These are phyloP conservation scores for Geranomyces michiganensis DNA, from an alignment of 192 early-diverging fungal species.

Conservation along the genomic window DNA sequence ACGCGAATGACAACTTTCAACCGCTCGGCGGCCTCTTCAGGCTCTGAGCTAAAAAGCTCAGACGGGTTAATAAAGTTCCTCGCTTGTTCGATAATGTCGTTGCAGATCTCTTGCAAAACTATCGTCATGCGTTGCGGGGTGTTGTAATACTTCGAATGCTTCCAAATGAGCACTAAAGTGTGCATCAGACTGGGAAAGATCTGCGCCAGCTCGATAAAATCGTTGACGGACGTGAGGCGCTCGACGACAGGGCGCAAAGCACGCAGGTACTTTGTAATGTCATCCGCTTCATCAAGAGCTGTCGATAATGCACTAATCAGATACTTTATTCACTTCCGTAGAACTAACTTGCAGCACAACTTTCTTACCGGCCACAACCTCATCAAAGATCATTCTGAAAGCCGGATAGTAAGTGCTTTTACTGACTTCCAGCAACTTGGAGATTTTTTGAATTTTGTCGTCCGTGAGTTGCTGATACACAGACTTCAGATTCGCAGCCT, in stretches of 20 bases:
- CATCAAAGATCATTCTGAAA: slow-evolving; percentile 65
- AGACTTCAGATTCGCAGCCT: slow-evolving; percentile 64
- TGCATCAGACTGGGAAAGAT: slow-evolving; percentile 60
- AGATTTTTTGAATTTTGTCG: slow-evolving; percentile 66
- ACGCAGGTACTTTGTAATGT: slow-evolving; percentile 62
- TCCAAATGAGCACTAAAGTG: slow-evolving; percentile 61
- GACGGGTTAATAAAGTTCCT: slow-evolving; percentile 58
- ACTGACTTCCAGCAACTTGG: slow-evolving; percentile 52
- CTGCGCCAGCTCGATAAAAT: slow-evolving; percentile 62
- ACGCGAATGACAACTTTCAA: slow-evolving; percentile 53
- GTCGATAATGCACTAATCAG: background rate
- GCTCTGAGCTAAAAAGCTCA: slow-evolving; percentile 62
- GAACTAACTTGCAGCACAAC: background rate
- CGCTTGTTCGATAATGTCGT: slow-evolving; percentile 69
- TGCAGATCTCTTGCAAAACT: slow-evolving; percentile 65
- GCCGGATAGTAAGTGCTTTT: slow-evolving; percentile 75
- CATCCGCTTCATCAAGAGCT: slow-evolving; percentile 66
- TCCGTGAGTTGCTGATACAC: slow-evolving; percentile 67
- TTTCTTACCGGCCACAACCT: slow-evolving; percentile 59
- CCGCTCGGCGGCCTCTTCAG: slow-evolving; percentile 64
- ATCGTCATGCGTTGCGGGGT: slow-evolving; percentile 60
- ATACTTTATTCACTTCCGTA: background rate
- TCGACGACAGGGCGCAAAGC: slow-evolving; percentile 61
- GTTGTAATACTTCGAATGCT: slow-evolving; percentile 63
- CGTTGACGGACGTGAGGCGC: slow-evolving; percentile 43